Evolutionary conservation across 257 asterid genomes (phyloP), one percentile per base, ranked within the genome.

Genomic region (Solanum pennellii): DNA sequence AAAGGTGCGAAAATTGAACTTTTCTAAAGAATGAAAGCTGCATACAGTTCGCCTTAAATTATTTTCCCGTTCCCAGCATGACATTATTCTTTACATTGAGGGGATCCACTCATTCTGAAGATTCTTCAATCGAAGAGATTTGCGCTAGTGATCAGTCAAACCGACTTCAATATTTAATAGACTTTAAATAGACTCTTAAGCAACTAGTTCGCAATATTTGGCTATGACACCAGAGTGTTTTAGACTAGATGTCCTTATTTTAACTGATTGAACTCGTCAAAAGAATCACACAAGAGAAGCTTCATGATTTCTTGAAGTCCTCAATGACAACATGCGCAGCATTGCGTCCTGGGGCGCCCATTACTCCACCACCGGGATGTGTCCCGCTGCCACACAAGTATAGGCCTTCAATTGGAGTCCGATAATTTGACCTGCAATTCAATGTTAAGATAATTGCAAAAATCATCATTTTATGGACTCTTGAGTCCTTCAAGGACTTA

Each of bases 291-390:
- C 5, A 33, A 25, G 13, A 80, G 44, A 13, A 80, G 25, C 12
- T 82, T 82, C 69, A 37, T 59, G 87, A 72, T 6, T 89, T 91
- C 91, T 95, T 93, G 31, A 95, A 77, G 88, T 96, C 98, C 86
- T 92, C 94, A 91, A 94, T 90, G 45, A 92, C 99, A 49, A 89
- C 95, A 9, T 59, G 91, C 2, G 99, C 98, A 69, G 98, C 97
- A 49, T 94, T 94, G 56, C 98, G 98, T 6, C 99, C 99, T 1
- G 99, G 96, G 65, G 98, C 98, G 20, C 97, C 99, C 98, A 95
- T 97, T 25, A 97, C 99, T 4, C 98, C 99, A 2, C 99, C 99
- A 52, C 98, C 99, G 2, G 99, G 99, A 91, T 97, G 99, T 21
- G 98, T 91, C 52, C 99, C 98, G 66, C 99, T 97, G 18, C 99